phyloP scores from a whole-genome alignment of 2,329 filamentous ascomycete genomes.

The Claviceps sp. region DNA sequence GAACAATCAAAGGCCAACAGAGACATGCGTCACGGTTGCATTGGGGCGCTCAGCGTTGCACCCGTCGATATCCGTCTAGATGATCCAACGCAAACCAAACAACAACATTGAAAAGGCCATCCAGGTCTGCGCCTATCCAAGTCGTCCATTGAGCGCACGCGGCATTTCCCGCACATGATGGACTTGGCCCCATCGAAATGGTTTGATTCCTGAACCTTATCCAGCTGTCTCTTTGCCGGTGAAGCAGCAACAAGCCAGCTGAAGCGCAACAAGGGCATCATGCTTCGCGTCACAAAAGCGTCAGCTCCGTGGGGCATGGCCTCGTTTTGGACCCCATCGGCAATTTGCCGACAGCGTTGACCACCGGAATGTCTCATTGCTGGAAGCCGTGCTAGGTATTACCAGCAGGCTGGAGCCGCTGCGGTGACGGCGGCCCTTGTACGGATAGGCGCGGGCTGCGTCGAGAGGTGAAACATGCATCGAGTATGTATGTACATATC shows the following conservation, averaged over 20 bases:
- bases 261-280: background rate
- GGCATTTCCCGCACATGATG: background rate
- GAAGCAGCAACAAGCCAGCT: background rate
- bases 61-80: too few relatives aligned
- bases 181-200: background rate
- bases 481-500: background rate
- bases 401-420: background rate
- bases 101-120: too few relatives aligned
- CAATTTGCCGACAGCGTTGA: background rate
- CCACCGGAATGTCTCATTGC: background rate
- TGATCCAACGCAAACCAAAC: too few relatives aligned
- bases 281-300: slow-evolving; percentile 1
- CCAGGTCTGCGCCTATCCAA: too few relatives aligned
- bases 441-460: background rate
- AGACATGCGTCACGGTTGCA: too few relatives aligned
- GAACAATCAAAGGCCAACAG: too few relatives aligned
- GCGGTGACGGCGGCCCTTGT: background rate
- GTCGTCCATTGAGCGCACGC: background rate
- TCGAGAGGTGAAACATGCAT: background rate
- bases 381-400: background rate
- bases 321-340: background rate
- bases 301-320: slow-evolving; percentile 2
- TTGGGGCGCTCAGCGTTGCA: too few relatives aligned
- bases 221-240: background rate
- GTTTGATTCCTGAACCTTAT: background rate